Conservation (phyloP, 2,329 filamentous ascomycete species). For the Pseudogymnoascus sp. region DNA sequence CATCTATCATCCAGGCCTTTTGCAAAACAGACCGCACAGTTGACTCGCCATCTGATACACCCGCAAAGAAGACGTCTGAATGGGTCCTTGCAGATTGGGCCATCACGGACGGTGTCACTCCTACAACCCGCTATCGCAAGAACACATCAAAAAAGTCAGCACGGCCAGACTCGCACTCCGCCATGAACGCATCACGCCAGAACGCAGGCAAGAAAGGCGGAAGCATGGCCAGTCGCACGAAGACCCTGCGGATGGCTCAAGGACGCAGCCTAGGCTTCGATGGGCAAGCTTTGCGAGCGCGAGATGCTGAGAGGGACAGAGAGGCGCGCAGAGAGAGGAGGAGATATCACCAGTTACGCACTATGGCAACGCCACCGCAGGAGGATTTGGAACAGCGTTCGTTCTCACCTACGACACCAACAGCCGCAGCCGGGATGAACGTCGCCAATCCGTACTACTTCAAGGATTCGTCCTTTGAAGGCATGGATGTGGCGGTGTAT, state of each 20-base stretch:
- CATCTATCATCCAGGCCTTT: slow-evolving; percentile 40
- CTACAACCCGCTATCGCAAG: slow-evolving; percentile 74
- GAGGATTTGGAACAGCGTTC: background rate
- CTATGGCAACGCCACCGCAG: background rate
- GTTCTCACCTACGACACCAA: slow-evolving; percentile 2
- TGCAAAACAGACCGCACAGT: slow-evolving; percentile 40
- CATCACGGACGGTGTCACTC: slow-evolving; percentile 64
- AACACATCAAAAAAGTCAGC: slow-evolving; percentile 26
- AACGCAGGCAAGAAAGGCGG: slow-evolving; percentile 10
- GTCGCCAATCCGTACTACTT: slow-evolving; percentile 18
- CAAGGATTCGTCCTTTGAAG: slow-evolving; percentile 19
- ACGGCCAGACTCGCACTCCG: background rate
- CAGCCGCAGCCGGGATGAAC: slow-evolving; percentile 18
- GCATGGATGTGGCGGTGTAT: slow-evolving; percentile 20
- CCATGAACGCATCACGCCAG: background rate
- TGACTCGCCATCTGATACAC: slow-evolving; percentile 34
- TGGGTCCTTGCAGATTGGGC: slow-evolving; percentile 73
- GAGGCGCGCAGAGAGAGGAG: background rate
- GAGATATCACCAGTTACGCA: slow-evolving; percentile 5
- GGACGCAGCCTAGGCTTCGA: background rate
- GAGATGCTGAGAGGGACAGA: slow-evolving; percentile 1
- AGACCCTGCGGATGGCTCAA: slow-evolving; percentile 2
- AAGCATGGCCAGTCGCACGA: background rate
- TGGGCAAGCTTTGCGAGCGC: background rate
- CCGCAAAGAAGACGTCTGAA: slow-evolving; percentile 59